Conservation (phyloP, 2,329 filamentous ascomycete genomes). For the Fusarium goolgardi region DNA sequence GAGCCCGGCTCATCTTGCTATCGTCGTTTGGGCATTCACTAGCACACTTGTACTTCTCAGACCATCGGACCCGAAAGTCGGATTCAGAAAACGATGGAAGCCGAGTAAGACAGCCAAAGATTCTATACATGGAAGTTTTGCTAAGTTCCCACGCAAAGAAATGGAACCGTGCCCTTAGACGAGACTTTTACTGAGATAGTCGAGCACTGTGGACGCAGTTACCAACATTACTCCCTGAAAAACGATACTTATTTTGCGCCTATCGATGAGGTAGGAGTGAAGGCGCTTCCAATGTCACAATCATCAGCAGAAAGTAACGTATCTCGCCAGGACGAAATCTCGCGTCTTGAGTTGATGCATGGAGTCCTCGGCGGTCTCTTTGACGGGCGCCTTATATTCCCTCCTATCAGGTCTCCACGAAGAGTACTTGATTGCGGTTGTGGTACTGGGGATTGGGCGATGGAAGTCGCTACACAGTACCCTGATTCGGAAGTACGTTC, state of each 20-base stretch:
- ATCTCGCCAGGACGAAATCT: conserved; percentile 70
- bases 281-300: neutral
- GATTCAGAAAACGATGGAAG: conserved; percentile 45
- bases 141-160: conserved; percentile 53
- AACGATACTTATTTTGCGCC: conserved; percentile 75
- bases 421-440: conserved; percentile 79
- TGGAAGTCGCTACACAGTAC: conserved; percentile 73
- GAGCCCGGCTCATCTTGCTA: conserved; percentile 30
- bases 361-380: conserved; percentile 72
- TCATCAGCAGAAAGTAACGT: conserved; percentile 24
- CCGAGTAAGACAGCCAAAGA: conserved; percentile 47
- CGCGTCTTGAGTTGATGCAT: conserved; percentile 73
- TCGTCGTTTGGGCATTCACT: conserved; percentile 12
- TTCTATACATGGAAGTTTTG: conserved; percentile 17
- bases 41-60: conserved; percentile 18
- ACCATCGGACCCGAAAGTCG: conserved; percentile 12
- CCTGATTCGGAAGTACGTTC: conserved; percentile 71
- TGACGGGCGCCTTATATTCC: conserved; percentile 75
- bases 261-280: conserved; percentile 72
- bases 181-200: conserved; percentile 69
- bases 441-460: conserved; percentile 77
- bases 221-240: conserved; percentile 74
- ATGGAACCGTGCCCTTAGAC: conserved; percentile 66
- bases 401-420: conserved; percentile 67
- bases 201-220: conserved; percentile 70